Percentiles rank a stretch among this genome's conserved stretches.
phyloP scores from a whole-genome alignment of 768 basidiomycete species.

The Floccularia luteovirens region DNA sequence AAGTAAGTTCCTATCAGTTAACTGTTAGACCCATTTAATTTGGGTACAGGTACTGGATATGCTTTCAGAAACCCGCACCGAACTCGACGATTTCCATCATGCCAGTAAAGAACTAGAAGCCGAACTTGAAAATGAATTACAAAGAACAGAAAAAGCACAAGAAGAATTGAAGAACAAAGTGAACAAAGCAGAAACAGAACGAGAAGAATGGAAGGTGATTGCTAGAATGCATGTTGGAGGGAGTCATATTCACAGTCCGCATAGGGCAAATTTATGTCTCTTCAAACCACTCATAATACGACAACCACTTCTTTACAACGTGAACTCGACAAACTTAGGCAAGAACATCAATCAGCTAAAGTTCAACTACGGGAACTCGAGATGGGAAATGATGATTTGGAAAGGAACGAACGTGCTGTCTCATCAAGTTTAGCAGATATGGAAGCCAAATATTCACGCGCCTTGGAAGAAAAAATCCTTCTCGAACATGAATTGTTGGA shows the following conservation, averaged over 20 bases:
- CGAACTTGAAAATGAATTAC: constrained; percentile 87
- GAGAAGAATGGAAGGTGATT: constrained; percentile 88
- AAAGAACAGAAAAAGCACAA: constrained; percentile 79
- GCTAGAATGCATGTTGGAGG: background rate
- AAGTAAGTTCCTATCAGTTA: constrained; percentile 26
- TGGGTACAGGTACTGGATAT: constrained; percentile 59
- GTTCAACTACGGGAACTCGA: constrained; percentile 82
- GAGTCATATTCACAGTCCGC: constrained; percentile 6
- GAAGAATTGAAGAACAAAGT: constrained; percentile 72
- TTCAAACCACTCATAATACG: constrained; percentile 87
- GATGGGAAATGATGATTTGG: constrained; percentile 97
- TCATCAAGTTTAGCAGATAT: constrained; percentile 77
- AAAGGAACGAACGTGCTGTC: constrained; percentile 87
- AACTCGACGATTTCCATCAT: constrained; percentile 82
- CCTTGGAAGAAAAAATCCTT: constrained; percentile 94
- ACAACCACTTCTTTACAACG: constrained; percentile 88
- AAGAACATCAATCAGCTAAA: constrained; percentile 64
- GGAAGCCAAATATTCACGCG: constrained; percentile 83
- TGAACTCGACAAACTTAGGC: constrained; percentile 77
- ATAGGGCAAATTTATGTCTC: constrained; percentile 77
- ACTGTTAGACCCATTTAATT: background rate
- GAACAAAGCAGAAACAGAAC: constrained; percentile 61
- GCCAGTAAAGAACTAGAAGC: constrained; percentile 90
- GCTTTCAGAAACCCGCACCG: constrained; percentile 75
- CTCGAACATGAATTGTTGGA: constrained; percentile 92